Percentiles rank a stretch among this genome's conserved stretches.
Conservation (phyloP, 179 eudicot species). For the Beta lomatogona region DNA sequence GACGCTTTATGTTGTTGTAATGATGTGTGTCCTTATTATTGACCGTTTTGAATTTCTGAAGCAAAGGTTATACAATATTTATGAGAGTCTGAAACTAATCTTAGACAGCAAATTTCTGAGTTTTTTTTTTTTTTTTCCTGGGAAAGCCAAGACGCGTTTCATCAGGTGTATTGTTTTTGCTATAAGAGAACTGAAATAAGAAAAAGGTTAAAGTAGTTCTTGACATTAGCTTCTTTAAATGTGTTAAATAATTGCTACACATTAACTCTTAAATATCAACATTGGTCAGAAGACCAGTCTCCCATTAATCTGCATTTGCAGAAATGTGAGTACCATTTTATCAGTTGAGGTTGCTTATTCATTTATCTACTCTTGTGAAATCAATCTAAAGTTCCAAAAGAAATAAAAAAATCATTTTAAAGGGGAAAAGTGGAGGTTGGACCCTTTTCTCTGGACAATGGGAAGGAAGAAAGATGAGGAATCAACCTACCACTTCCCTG, state of each 20-base stretch:
- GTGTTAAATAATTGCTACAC: too few relatives aligned
- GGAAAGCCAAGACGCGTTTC: too few relatives aligned
- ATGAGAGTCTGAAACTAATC: background rate
- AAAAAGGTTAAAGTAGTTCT: background rate
- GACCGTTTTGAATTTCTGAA: background rate
- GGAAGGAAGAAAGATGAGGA: background rate
- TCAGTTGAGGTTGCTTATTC: background rate
- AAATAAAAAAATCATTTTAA: too few relatives aligned
- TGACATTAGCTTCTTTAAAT: background rate
- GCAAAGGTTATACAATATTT: background rate
- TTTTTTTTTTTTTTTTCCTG: too few relatives aligned
- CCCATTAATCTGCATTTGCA: too few relatives aligned
- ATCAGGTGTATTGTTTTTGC: background rate
- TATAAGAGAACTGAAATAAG: background rate
- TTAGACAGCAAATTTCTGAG: background rate
- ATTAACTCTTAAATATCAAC: too few relatives aligned
- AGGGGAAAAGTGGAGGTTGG: background rate
- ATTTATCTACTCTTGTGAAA: background rate
- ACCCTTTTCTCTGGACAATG: background rate
- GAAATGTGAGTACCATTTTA: background rate
- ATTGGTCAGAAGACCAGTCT: background rate
- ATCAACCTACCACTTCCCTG: background rate
- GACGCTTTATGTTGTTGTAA: background rate
- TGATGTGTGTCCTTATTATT: background rate
- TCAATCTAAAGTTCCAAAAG: background rate